phyloP scores from a whole-genome alignment of 1,139 yeast species.

The Ogataea hybrid region DNA sequence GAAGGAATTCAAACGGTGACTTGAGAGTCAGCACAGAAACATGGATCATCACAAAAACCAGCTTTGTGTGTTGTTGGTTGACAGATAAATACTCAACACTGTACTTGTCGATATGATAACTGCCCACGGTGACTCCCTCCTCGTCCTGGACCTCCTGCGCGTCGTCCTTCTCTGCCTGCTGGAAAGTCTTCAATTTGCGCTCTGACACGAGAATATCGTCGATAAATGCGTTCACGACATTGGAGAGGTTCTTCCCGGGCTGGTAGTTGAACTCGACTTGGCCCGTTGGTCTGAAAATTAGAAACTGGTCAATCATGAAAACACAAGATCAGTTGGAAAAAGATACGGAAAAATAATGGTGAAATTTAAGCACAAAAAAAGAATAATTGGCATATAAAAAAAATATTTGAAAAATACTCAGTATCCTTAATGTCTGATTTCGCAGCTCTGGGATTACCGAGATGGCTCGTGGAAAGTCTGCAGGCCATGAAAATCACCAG shows the following conservation, averaged over 20 bases:
- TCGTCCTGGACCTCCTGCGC: constrained; percentile 20
- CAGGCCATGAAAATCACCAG: constrained; percentile 74
- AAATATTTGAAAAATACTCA: no score
- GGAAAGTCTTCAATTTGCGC: constrained; percentile 34
- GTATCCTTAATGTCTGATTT: constrained; percentile 38
- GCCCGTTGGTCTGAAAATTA: constrained; percentile 57
- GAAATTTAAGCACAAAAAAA: neutral
- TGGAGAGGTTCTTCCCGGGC: constrained; percentile 40
- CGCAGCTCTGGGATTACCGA: constrained; percentile 69
- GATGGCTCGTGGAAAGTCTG: constrained; percentile 84
- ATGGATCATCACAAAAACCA: constrained; percentile 33
- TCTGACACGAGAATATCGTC: constrained; percentile 47
- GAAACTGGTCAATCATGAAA: constrained; percentile 53
- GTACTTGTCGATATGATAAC: constrained; percentile 33
- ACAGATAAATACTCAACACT: constrained; percentile 33
- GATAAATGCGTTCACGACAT: constrained; percentile 49
- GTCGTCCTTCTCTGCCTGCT: constrained; percentile 18
- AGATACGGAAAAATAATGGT: neutral
- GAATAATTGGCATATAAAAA: neutral
- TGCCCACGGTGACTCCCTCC: constrained; percentile 29
- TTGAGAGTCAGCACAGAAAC: constrained; percentile 33
- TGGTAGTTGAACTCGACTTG: constrained; percentile 53
- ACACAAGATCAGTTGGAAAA: no score
- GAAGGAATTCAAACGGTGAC: constrained; percentile 35
- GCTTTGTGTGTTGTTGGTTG: constrained; percentile 24